phyloP scores from a whole-genome alignment of 805 yeast genomes.

The Myxozyma geophila region DNA sequence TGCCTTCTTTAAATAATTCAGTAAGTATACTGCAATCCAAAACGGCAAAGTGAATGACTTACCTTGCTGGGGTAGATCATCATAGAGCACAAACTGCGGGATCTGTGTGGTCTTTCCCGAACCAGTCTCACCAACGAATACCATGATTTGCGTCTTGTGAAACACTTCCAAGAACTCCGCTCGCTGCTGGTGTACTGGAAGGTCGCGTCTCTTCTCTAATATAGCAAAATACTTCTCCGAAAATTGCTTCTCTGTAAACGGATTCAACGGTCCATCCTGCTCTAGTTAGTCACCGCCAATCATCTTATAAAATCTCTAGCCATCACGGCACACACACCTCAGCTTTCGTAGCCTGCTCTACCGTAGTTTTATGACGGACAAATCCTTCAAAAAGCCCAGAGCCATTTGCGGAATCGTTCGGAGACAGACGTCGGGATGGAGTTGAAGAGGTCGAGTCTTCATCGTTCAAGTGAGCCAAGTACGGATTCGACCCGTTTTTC shows the following conservation, averaged over 20 bases:
- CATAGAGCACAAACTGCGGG: slow-evolving; percentile 91
- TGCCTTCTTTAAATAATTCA: slow-evolving; percentile 50
- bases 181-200: slow-evolving; percentile 94
- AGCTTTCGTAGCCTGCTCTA: slow-evolving; percentile 44
- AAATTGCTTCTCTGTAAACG: slow-evolving; percentile 74
- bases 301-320: slow-evolving; percentile 45
- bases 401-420: neutral
- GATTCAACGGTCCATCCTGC: slow-evolving; percentile 59
- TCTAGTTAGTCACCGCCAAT: neutral
- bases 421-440: slow-evolving; percentile 1
- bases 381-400: slow-evolving; percentile 21
- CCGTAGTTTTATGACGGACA: slow-evolving; percentile 44
- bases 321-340: slow-evolving; percentile 38
- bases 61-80: slow-evolving; percentile 84
- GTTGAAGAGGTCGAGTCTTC: slow-evolving; percentile 6
- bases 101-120: slow-evolving; percentile 98
- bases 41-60: neutral
- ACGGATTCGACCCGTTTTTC: slow-evolving; percentile 39
- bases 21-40: neutral
- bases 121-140: slow-evolving; percentile 98
- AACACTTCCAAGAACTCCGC: slow-evolving; percentile 82
- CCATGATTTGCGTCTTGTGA: slow-evolving; percentile 91
- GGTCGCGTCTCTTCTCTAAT: slow-evolving; percentile 74
- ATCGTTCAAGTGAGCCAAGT: slow-evolving; percentile 43
- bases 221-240: slow-evolving; percentile 75